Percentiles rank a stretch among this genome's conserved stretches.
These are phyloP conservation scores for Pterulicium gracile DNA, from an alignment of 1,284 basidiomycete genomes.

Conservation along the genomic window DNA sequence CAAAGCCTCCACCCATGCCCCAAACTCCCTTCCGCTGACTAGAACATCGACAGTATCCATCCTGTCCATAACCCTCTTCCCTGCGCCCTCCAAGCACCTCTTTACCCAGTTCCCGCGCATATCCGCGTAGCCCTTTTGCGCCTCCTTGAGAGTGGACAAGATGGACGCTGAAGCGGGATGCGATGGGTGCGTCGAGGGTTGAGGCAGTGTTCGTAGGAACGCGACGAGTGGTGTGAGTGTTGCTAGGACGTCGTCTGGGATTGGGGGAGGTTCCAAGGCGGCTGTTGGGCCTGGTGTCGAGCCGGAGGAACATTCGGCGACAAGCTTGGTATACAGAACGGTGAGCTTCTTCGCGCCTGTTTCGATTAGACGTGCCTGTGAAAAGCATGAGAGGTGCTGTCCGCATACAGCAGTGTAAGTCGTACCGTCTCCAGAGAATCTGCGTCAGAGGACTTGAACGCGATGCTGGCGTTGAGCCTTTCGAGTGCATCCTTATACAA, in stretches of 20 bases:
- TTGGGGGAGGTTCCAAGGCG: slow-evolving; percentile 40
- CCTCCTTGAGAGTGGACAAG: slow-evolving; percentile 53
- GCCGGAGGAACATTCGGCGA: slow-evolving; percentile 71
- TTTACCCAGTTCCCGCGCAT: slow-evolving; percentile 70
- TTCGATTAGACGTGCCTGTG: slow-evolving; percentile 62
- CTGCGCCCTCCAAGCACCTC: slow-evolving; percentile 61
- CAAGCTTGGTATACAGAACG: slow-evolving; percentile 68
- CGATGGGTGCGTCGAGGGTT: slow-evolving; percentile 67
- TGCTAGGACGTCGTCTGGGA: slow-evolving; percentile 41
- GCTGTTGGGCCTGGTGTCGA: slow-evolving; percentile 46
- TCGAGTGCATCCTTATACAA: slow-evolving; percentile 62
- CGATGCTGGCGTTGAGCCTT: slow-evolving; percentile 66
- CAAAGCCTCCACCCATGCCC: slow-evolving; percentile 52
- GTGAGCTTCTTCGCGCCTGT: slow-evolving; percentile 71
- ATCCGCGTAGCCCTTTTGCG: slow-evolving; percentile 71
- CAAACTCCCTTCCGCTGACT: slow-evolving; percentile 54
- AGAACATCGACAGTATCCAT: slow-evolving; percentile 56
- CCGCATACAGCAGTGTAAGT: slow-evolving; percentile 2
- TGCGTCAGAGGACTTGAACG: slow-evolving; percentile 55
- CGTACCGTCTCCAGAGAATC: slow-evolving; percentile 50
- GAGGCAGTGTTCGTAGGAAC: slow-evolving; percentile 59
- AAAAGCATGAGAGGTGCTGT: slow-evolving; percentile 1
- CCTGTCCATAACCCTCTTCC: slow-evolving; percentile 53
- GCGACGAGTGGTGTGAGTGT: slow-evolving; percentile 50
- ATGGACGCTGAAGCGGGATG: slow-evolving; percentile 63